Evolutionary conservation across 1,284 basidiomycete genomes (phyloP), one percentile per base, ranked within the genome.

Genomic region (Mycena sp.): DNA sequence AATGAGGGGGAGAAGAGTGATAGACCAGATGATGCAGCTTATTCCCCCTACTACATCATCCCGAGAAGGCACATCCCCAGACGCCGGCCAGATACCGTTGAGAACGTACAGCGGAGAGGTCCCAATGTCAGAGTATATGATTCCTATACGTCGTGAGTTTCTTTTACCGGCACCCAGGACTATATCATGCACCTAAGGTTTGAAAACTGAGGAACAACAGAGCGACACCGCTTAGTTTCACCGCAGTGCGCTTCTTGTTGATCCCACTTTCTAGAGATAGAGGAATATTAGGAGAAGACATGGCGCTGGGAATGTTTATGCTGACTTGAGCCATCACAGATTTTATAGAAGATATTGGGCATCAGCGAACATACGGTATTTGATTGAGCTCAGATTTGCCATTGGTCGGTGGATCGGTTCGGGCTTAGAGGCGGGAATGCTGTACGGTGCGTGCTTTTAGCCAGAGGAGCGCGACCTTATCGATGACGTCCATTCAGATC

Each of bases 121-220:
- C 18, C 88, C 87, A 65, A 90, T 88, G 77, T 91, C 89, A n/a
- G 88, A 89, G 76, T 91, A 92, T 59, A 91, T 89, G 59, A 91
- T 89, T 2, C 89, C 89, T 89, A 48, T 14, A 18, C 18, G 8
- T 25, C 10, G 56, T 66, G n/a, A 66, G 62, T 48, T 11, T 61
- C 16, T 9, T 10, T 7, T 10, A 59, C 14, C 5, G 48, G n/a
- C 38, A 34, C 30, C 20, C 20, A 25, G 30, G 25, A 30, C 30
- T 4, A n/a, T 11, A 30, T 30, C 10, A 34, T 39, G n/a, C 44
- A 85, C 87, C 83, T 18, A 84, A 76, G 3, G 81, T 79, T 70
- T 84, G 82, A 60, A 82, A 83, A 70, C 78, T 80, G 4, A 83
- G 76, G 10, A 72, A 56, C n/a, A 79, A 38, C 22, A 83, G 74